Evolutionary conservation across 306 rosid genomes (phyloP).

Genomic region (Prosopis cineraria): DNA sequence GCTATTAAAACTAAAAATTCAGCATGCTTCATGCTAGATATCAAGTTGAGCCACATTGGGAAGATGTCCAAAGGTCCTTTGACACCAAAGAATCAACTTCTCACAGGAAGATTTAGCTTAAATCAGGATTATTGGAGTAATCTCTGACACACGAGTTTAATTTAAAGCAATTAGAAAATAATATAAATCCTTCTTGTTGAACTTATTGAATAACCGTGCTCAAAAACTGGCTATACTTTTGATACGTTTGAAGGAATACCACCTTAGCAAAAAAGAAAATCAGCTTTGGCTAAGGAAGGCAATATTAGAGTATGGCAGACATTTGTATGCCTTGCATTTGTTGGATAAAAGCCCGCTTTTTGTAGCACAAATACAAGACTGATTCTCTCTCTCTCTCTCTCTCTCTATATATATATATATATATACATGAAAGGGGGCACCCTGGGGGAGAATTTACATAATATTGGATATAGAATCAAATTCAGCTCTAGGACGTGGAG

Average conservation of each 20-base stretch:
- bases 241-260: not conserved
- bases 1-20: not conserved
- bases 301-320: conserved; percentile 30
- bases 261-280: not conserved
- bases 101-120: not conserved
- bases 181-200: not conserved
- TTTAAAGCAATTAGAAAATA: not conserved
- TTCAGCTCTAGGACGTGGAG: not conserved
- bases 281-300: not conserved
- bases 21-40: not conserved
- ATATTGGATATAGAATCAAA: not conserved
- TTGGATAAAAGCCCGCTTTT: not conserved
- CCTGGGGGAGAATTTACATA: not conserved
- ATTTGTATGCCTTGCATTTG: not conserved
- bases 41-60: not conserved
- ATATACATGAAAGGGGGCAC: too few relatives aligned
- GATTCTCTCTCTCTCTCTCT: not conserved
- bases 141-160: not conserved
- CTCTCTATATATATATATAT: too few relatives aligned
- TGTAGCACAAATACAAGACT: not conserved
- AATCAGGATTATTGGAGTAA: not conserved
- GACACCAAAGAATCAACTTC: not conserved
- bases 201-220: not conserved
- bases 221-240: not conserved
- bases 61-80: not conserved